A percentile compares a stretch with the other conserved stretches of the same genome.
These are phyloP conservation scores for Mycotypha africana DNA, from an alignment of 371 early-diverging fungal genomes.

Conservation along the genomic window DNA sequence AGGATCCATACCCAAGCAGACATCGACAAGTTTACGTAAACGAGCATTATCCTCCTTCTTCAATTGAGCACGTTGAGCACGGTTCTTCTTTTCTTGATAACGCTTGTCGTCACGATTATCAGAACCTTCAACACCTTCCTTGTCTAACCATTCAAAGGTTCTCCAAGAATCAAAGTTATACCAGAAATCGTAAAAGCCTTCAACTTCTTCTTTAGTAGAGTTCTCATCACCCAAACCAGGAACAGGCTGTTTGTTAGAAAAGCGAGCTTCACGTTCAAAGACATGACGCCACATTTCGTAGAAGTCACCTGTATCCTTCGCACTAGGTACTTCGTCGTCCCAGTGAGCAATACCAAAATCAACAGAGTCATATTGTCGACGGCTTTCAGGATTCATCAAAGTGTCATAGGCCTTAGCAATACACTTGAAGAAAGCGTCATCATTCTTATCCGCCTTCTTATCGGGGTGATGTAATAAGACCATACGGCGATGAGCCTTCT, in stretches of 20 bases:
- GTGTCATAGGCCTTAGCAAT: slow-evolving; percentile 96
- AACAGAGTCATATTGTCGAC: slow-evolving; percentile 96
- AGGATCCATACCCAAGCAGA: slow-evolving; percentile 81
- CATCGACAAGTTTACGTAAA: slow-evolving; percentile 81
- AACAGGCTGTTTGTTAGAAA: slow-evolving; percentile 87
- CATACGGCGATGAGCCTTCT: slow-evolving; percentile 79
- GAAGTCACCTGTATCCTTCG: slow-evolving; percentile 84
- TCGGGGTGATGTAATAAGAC: slow-evolving; percentile 87
- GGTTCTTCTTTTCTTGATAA: slow-evolving; percentile 93
- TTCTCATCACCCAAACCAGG: slow-evolving; percentile 77
- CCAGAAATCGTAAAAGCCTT: slow-evolving; percentile 96
- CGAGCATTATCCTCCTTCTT: slow-evolving; percentile 98
- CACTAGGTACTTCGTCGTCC: slow-evolving; percentile 55
- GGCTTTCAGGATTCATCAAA: slow-evolving; percentile 85
- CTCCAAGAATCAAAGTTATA: slow-evolving; percentile 96
- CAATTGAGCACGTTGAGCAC: slow-evolving; percentile 81
- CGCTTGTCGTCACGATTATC: slow-evolving; percentile 94
- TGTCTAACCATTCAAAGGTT: slow-evolving; percentile 95
- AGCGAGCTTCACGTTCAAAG: slow-evolving; percentile 89
- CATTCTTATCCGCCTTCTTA: slow-evolving; percentile 84
- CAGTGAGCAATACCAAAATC: slow-evolving; percentile 68
- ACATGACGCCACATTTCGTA: slow-evolving; percentile 82
- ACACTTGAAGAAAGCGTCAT: slow-evolving; percentile 98
- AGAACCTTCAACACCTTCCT: slow-evolving; percentile 88
- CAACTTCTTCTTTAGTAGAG: slow-evolving; percentile 77